Conservation (phyloP, 805 yeast genomes). For the Jamesozyma jinghongensis region DNA sequence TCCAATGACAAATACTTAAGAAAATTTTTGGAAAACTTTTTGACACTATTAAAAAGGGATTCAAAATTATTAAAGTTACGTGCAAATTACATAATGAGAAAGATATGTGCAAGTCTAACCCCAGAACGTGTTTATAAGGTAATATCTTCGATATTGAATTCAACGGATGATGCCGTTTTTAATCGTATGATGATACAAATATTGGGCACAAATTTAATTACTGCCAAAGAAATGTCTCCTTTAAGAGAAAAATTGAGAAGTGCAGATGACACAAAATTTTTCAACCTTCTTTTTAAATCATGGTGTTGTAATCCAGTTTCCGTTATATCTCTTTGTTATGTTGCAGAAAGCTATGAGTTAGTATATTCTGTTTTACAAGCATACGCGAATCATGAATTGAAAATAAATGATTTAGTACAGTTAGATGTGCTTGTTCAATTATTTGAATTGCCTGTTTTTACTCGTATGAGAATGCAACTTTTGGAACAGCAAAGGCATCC, state of each 20-base stretch:
- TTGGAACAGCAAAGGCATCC: constrained; percentile 79
- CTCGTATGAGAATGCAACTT: constrained; percentile 77
- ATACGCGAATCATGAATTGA: constrained; percentile 68
- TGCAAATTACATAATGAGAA: constrained; percentile 77
- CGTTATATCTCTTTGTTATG: constrained; percentile 70
- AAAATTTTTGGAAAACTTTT: constrained; percentile 61
- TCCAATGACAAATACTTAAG: constrained; percentile 65
- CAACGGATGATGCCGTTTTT: constrained; percentile 55
- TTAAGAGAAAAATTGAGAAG: constrained; percentile 60
- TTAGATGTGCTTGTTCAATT: constrained; percentile 83
- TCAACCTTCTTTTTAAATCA: constrained; percentile 68
- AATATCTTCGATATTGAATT: constrained; percentile 62
- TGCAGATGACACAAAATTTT: constrained; percentile 64
- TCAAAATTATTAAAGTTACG: constrained; percentile 54
- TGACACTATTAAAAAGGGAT: constrained; percentile 63
- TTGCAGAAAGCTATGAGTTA: constrained; percentile 81
- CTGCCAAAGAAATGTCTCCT: constrained; percentile 69
- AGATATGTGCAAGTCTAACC: constrained; percentile 69
- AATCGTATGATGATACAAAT: constrained; percentile 77
- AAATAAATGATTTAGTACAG: constrained; percentile 72
- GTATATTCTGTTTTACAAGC: constrained; percentile 74
- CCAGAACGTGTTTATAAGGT: constrained; percentile 79
- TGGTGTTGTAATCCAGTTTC: constrained; percentile 94
- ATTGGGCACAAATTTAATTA: constrained; percentile 72
- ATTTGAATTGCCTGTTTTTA: constrained; percentile 86